phyloP scores from a whole-genome alignment of 2,329 filamentous ascomycete species.

The Cladophialophora psammophila region DNA sequence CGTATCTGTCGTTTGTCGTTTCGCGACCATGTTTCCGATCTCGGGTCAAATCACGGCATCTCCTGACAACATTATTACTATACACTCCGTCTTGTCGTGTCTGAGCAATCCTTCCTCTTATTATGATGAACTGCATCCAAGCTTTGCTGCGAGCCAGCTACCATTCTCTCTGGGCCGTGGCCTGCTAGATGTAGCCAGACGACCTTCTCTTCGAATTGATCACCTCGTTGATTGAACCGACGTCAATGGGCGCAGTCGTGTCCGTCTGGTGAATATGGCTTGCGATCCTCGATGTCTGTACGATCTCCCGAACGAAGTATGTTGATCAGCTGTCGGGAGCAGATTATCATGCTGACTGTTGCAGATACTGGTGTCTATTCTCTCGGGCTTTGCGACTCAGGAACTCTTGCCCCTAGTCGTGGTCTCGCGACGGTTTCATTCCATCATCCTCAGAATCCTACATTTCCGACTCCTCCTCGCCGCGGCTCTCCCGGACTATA shows the following conservation, averaged over 20 bases:
- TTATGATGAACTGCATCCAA: slow-evolving; percentile 6
- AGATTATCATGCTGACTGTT: background rate
- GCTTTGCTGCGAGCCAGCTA: background rate
- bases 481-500: slow-evolving; percentile 66
- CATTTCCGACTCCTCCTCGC: slow-evolving; percentile 69
- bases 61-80: slow-evolving; percentile 20
- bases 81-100: background rate
- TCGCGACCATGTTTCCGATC: slow-evolving; percentile 8
- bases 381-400: slow-evolving; percentile 58
- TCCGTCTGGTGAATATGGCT: slow-evolving; percentile 22
- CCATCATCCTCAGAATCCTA: slow-evolving; percentile 68
- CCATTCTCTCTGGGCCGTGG: background rate
- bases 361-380: slow-evolving; percentile 61
- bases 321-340: background rate
- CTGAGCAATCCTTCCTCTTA: background rate
- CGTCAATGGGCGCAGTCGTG: slow-evolving; percentile 18
- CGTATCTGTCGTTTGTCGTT: background rate
- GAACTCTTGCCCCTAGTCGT: slow-evolving; percentile 64
- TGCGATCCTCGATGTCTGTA: slow-evolving; percentile 21
- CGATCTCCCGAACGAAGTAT: slow-evolving; percentile 48
- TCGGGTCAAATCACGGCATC: slow-evolving; percentile 9
- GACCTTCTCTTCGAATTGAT: background rate
- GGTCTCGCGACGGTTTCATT: slow-evolving; percentile 70
- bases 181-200: background rate
- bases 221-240: background rate